Conservation (phyloP, 768 basidiomycete species). For the Tulasnella sp. region DNA sequence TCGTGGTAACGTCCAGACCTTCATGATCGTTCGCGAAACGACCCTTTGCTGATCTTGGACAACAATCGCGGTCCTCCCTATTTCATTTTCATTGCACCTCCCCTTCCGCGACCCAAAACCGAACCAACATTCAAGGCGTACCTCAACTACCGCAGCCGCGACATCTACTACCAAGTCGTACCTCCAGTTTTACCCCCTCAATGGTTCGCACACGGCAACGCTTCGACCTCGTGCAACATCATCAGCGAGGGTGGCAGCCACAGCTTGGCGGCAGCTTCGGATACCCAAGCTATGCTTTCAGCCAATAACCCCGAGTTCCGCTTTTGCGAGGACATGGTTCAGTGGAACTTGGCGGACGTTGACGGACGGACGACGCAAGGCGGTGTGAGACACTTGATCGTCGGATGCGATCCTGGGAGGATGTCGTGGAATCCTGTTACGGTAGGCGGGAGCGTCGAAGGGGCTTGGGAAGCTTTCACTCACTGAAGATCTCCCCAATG, state of each 20-base stretch:
- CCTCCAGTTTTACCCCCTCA: slow-evolving; percentile 44
- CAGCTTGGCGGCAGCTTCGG: too few relatives aligned
- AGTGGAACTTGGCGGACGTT: slow-evolving; percentile 49
- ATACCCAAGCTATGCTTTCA: too few relatives aligned
- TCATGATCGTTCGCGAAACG: too few relatives aligned
- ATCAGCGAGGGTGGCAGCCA: slow-evolving; percentile 34
- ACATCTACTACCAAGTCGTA: slow-evolving; percentile 3
- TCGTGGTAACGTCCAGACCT: neutral
- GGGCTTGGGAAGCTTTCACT: too few relatives aligned
- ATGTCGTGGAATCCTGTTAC: slow-evolving; percentile 66
- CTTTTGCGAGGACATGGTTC: slow-evolving; percentile 61
- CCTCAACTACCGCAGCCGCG: neutral
- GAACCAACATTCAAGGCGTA: too few relatives aligned
- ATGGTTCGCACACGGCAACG: slow-evolving; percentile 52
- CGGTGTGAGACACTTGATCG: slow-evolving; percentile 36
- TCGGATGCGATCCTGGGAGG: slow-evolving; percentile 51
- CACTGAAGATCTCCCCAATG: too few relatives aligned
- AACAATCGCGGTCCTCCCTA: too few relatives aligned
- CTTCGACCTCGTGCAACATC: slow-evolving; percentile 44
- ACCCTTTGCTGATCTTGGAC: too few relatives aligned
- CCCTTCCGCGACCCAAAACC: too few relatives aligned
- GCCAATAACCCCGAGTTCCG: slow-evolving; percentile 38
- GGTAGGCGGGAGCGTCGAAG: too few relatives aligned
- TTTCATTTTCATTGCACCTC: too few relatives aligned
- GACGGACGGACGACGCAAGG: neutral